Evolutionary conservation across 208 protist species (phyloP), one percentile per base, ranked within the genome.

Genomic region (Herpetomonas tarakana): DNA sequence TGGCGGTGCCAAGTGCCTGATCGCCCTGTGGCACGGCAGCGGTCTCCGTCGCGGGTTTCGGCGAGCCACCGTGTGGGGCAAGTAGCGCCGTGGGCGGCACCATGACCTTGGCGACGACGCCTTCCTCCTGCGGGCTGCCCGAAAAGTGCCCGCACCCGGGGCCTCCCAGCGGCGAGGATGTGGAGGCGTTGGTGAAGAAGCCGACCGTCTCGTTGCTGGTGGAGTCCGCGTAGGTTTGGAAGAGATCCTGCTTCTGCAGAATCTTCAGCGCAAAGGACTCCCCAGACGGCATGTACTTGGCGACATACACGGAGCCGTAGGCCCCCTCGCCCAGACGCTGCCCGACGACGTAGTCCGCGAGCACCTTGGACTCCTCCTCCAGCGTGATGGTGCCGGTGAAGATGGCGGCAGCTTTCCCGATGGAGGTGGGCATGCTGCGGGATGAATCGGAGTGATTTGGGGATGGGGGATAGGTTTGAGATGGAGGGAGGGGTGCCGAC

Each of bases 261-360:
- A 94, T 86, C 54, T 97, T 97, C 21, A 95, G 55, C 12, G 92
- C 92, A 65, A 88, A 94, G 18, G 60, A 53, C 53, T 92, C 71
- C 3, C 84, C 81, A 0, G 88, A 92, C 1, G 83, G 84, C 3
- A 88, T 67, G 71, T 97, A 85, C 49, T 83, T 91, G 7, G 74
- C 86, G 0, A 75, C 31, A 52, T 94, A 94, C 7, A 97, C 92
- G n/a, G 86, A 93, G 35, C 80, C 85, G 54, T 94, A 95, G 25
- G 83, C 83, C 0, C 92, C 92, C 31, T 94, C 87, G 54, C 92
- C 92, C 11, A 97, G 76, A 25, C 85, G 80, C 61, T 87, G 85
- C 3, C 88, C 85, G 1, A 86, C 67, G 3, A 81, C 68, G 62
- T 92, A 92, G 65, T 92, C 79, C 51, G 76, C 68, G 24, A 94